Evolutionary conservation across 148 eudicot species (phyloP), one percentile per base, ranked within the genome.

Genomic region (Camellia granthamiana): DNA sequence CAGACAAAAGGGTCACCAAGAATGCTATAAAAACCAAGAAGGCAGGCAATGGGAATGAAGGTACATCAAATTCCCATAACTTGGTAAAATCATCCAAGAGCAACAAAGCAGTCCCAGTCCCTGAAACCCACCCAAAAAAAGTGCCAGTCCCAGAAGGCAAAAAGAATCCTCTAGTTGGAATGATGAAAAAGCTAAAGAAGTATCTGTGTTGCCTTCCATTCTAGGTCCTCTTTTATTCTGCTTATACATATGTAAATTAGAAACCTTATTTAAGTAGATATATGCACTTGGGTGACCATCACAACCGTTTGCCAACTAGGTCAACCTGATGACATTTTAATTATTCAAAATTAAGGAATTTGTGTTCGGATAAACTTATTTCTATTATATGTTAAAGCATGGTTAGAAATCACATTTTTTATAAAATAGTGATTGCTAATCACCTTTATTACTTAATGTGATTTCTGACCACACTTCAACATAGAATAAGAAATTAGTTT

Each of bases 181-280:
- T 58, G 47, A 78, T 58, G 67, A 85, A 82, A 54, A 79, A 85
- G 77, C 74, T 69, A 23, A 23, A 23, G 60, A 74, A 81, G 72
- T 85, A 69, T 72, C 47, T 85, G 6, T 79, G 87, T 72, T 75
- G 79, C 80, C 38, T 79, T 75, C 80, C 83, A 18, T 85, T 85
- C 77, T 84, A 84, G 64, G 38, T 23, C 61, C 12, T 23, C 6
- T 0, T 3, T 61, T 0, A 18, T 21, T 46, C n/a, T 42, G 73
- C 38, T 16, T 18, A 11, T 18, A 52, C 14, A 7, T 44, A 18
- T 56, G 65, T 79, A 56, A 56, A 58, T 7, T 68, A 42, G 41
- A 42, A 0, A 0, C 52, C 41, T 69, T 5, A 43, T 59, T 13
- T 43, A 46, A 62, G 46, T 71, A 56, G 30, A 59, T 47, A 14